phyloP scores from a whole-genome alignment of 306 rosid genomes.

The Vachellia pachyceras region DNA sequence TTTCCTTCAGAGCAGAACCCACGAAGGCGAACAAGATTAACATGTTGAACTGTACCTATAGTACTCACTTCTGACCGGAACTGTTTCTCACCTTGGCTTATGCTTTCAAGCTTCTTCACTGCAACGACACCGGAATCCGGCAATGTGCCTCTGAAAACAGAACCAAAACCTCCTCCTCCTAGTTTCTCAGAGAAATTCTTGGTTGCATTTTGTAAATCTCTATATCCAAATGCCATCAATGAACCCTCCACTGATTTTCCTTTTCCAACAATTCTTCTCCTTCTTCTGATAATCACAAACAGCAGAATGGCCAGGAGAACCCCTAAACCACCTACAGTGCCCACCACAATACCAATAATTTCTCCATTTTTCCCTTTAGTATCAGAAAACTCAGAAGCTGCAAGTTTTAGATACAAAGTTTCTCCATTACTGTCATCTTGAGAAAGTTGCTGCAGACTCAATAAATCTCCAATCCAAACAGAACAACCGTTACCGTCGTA shows the following conservation, averaged over 20 bases:
- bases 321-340: slow-evolving; percentile 46
- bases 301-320: slow-evolving; percentile 45
- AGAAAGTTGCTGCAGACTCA: slow-evolving; percentile 59
- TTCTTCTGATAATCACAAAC: slow-evolving; percentile 44
- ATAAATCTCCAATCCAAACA: slow-evolving; percentile 64
- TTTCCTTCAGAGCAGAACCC: slow-evolving; percentile 88
- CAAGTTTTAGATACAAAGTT: slow-evolving; percentile 60
- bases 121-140: slow-evolving; percentile 74
- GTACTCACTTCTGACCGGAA: slow-evolving; percentile 86
- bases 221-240: slow-evolving; percentile 68
- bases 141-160: slow-evolving; percentile 81
- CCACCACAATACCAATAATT: slow-evolving; percentile 50
- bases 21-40: slow-evolving; percentile 82
- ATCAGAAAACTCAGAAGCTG: slow-evolving; percentile 73
- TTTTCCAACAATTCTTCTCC: slow-evolving; percentile 44
- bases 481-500: slow-evolving; percentile 46
- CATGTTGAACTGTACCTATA: slow-evolving; percentile 85
- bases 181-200: slow-evolving; percentile 88
- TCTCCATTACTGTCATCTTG: slow-evolving; percentile 44
- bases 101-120: slow-evolving; percentile 83
- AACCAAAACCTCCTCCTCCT: slow-evolving; percentile 95
- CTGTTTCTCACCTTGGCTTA: slow-evolving; percentile 94
- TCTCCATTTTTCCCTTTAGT: slow-evolving; percentile 47
- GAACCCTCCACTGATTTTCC: slow-evolving; percentile 72
- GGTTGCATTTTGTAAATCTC: slow-evolving; percentile 80